phyloP scores from a whole-genome alignment of 23 red algal genomes.

The Gracilariopsis chorda region DNA sequence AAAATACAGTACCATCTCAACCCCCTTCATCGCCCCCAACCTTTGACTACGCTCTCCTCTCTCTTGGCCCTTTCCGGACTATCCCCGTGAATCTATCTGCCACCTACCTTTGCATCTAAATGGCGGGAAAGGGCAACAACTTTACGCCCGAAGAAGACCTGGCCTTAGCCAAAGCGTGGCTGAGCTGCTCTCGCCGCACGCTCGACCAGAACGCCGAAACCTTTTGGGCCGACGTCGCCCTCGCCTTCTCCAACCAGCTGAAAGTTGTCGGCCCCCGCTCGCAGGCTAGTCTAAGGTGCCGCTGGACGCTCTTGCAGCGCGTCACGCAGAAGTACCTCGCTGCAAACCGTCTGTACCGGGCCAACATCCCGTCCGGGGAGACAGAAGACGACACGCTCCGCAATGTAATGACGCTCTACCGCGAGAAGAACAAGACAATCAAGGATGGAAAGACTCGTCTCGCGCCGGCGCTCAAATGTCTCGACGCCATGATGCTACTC shows the following conservation, averaged over 20 bases:
- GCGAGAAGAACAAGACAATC: background rate
- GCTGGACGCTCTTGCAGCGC: background rate
- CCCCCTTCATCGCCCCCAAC: too few relatives aligned
- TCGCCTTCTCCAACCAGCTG: background rate
- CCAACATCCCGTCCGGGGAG: background rate
- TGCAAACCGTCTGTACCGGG: background rate
- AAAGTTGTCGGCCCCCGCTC: background rate
- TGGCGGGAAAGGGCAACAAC: background rate
- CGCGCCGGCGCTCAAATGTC: background rate
- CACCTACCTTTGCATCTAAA: too few relatives aligned
- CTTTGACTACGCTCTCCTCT: too few relatives aligned
- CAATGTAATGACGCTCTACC: background rate
- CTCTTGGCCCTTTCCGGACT: too few relatives aligned
- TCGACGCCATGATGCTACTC: background rate
- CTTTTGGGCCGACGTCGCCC: background rate
- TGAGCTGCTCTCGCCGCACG: background rate
- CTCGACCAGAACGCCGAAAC: slow-evolving; percentile 1
- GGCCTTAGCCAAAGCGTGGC: background rate
- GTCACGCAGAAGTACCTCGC: slow-evolving; percentile 13
- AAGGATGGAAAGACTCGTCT: background rate
- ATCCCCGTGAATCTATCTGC: too few relatives aligned
- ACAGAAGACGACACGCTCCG: background rate
- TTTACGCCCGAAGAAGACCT: background rate
- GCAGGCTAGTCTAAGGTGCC: background rate
- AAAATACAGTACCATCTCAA: too few relatives aligned